Percentiles rank a stretch among this genome's conserved stretches.
Conservation (phyloP, 345 rosid genomes). For the Murraya koenigii region DNA sequence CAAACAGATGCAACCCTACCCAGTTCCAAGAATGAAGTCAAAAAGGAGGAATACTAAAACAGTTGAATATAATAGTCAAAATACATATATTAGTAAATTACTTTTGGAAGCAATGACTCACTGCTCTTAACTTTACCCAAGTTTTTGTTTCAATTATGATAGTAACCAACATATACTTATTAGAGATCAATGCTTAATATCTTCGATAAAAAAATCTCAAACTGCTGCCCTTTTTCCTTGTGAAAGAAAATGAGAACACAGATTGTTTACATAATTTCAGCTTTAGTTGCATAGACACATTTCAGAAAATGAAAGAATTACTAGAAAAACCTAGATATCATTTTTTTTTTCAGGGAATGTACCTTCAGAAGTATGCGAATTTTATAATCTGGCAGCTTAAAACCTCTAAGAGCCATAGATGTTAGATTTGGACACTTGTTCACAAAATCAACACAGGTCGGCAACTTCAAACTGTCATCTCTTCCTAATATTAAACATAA, state of each 20-base stretch:
- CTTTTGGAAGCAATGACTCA: background rate
- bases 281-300: background rate
- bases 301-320: background rate
- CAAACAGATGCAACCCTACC: background rate
- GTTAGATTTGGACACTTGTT: slow-evolving; percentile 64
- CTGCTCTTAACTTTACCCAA: background rate
- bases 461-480: slow-evolving; percentile 60
- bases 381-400: slow-evolving; percentile 63
- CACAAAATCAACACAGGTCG: slow-evolving; percentile 66
- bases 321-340: background rate
- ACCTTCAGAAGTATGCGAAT: slow-evolving; percentile 69
- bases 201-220: background rate
- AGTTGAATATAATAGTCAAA: background rate
- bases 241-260: background rate
- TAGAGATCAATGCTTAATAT: background rate
- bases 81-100: background rate
- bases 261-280: background rate
- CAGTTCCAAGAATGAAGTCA: background rate
- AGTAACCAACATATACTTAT: background rate
- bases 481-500: slow-evolving; percentile 44
- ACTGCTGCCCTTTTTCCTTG: background rate
- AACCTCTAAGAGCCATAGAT: slow-evolving; percentile 80
- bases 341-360: slow-evolving; percentile 10
- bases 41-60: background rate
- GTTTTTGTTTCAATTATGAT: background rate